Evolutionary conservation across 78 protist species (phyloP).

Genomic region (Protostelium mycophagum): DNA sequence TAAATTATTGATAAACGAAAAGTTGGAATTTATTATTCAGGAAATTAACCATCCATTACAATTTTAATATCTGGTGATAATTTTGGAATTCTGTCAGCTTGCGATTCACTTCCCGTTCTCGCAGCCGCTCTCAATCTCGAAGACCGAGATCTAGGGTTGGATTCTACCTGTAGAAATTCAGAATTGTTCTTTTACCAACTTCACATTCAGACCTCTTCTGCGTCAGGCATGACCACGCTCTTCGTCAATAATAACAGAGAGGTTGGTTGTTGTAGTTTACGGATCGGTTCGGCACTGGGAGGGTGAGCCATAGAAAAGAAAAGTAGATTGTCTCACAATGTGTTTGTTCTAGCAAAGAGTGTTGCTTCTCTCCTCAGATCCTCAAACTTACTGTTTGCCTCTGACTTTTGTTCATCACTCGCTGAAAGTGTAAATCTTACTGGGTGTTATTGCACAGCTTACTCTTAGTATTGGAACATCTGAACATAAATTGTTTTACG

Average conservation of each 20-base stretch:
- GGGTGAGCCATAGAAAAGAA: too few relatives aligned
- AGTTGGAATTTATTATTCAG: too few relatives aligned
- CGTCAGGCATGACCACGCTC: neutral
- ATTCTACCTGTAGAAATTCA: neutral
- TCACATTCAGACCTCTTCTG: neutral
- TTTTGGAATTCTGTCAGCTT: too few relatives aligned
- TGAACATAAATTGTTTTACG: neutral
- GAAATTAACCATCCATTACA: too few relatives aligned
- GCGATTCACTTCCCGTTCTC: too few relatives aligned
- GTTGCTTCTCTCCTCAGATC: neutral
- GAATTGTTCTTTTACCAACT: neutral
- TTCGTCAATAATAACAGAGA: neutral
- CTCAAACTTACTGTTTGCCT: neutral
- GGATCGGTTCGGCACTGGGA: neutral
- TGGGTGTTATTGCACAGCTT: neutral
- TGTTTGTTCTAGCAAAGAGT: neutral
- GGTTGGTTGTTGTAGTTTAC: neutral
- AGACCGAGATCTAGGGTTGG: neutral
- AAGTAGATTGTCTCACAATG: too few relatives aligned
- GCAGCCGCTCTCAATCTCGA: neutral
- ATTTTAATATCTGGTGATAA: too few relatives aligned
- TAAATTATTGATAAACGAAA: too few relatives aligned
- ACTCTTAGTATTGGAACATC: neutral
- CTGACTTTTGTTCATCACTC: neutral
- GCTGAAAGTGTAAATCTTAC: neutral